Evolutionary conservation across 208 protist genomes (phyloP).

Genomic region (Trypanosoma caninum): DNA sequence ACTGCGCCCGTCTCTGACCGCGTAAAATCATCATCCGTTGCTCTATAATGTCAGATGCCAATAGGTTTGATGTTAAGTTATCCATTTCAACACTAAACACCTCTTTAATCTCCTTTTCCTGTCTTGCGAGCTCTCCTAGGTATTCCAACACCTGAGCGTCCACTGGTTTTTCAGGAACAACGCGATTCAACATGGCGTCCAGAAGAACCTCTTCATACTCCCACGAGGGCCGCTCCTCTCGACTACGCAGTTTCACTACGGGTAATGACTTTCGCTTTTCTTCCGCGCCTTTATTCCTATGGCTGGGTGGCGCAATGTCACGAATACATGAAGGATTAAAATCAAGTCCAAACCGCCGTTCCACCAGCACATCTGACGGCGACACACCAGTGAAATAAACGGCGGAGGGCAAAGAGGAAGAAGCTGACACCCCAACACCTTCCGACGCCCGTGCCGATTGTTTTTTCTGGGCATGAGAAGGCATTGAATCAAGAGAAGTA

Average conservation of each 20-base stretch:
- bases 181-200: not conserved
- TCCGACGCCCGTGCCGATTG: not conserved
- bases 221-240: conserved; percentile 2
- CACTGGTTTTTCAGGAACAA: not conserved
- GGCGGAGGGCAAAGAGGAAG: not conserved
- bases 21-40: conserved; percentile 1
- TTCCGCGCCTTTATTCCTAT: not conserved
- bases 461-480: too few species aligned
- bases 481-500: too few species aligned
- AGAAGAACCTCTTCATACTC: conserved; percentile 12
- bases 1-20: conserved; percentile 1
- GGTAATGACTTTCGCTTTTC: not conserved
- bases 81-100: conserved; percentile 13
- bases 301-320: conserved; percentile 14
- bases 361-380: not conserved
- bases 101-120: conserved; percentile 4
- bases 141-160: conserved; percentile 3
- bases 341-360: conserved; percentile 3
- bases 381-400: too few species aligned
- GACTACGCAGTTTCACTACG: not conserved
- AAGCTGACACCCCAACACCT: not conserved
- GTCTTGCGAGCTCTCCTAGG: conserved; percentile 2
- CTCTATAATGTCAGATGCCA: conserved; percentile 9
- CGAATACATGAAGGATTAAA: conserved; percentile 16
- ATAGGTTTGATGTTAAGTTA: conserved; percentile 10